Base-by-base conservation (phyloP, 2,329 filamentous ascomycete genomes). In the Aspergillus alliaceus region DNA sequence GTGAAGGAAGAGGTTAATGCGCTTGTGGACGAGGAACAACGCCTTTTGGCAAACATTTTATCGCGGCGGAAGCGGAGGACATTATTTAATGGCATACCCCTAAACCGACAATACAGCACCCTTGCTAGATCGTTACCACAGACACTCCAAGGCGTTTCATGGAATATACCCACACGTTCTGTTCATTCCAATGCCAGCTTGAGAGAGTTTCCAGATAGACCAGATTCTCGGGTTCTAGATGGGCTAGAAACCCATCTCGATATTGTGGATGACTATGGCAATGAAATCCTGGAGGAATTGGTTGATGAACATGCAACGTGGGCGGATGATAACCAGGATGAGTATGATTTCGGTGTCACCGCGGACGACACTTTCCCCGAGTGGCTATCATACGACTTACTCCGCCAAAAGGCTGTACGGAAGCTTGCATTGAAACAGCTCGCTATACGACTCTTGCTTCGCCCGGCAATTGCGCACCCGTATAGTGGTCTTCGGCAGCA, bases 1-100 rank as follows among this genome's bases (percentile, higher is more conserved):
- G 75, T 76, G 14, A 77, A 72, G 61, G 75, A 73, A 55, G 76
- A 79, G 59, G 72, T 75, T 48, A 69, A 70, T 54, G 69, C 71
- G 54, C 58, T 77, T 55, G 66, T 73, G 49, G 69, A 75, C 35
- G 74, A 77, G 57, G 75, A 77, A 57, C 59, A 69, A 29, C 70
- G 71, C 5, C 60, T 76, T 53, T 31, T 77, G 29, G 66, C 70
- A 48, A 66, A 67, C 11, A 57, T 76, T n/a, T 57, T 66, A 22
- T 62, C 61, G 40, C 63, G 67, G 31, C 68, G 66, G 50, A 68
- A 60, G 40, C 27, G 44, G 4, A 59, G 61, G 14, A 35, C 53
- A 9, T 58, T 65, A 11, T 58, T 65, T 22, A 54, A 64, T 50
- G 62, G 65, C 40, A 50, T 63, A 18, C 37, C 66, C n/a, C 66